Base-by-base conservation (phyloP, 805 yeast genomes). In the Maudiozyma serrabonitensis region DNA sequence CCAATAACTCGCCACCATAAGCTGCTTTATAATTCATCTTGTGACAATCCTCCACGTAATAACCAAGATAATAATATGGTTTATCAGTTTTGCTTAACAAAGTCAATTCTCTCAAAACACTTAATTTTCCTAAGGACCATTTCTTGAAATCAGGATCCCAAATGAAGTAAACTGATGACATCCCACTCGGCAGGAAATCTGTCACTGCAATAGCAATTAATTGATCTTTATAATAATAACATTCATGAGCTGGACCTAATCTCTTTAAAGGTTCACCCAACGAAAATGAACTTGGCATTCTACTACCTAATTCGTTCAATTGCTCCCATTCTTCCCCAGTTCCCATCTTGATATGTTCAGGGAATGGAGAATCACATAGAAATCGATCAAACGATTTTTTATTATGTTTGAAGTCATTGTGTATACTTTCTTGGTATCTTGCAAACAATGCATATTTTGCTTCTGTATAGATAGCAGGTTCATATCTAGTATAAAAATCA, bases 111-210 rank as follows among this genome's bases (percentile, higher is more conserved):
- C 85, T 67, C 26, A 88, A 58, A 0, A 87, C 91, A 52, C 89
- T 81, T 1, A 89, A 62, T 25, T 87, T 87, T 0, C 97, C 97
- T 31, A 89, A 63, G 0, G 87, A 82, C 55, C 81, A 68, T 46
- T 78, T 73, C 4, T 82, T 80, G 60, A 73, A 83, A 48, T 81
- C 90, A 0, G 95, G 93, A 60, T 88, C 90, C 86, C 93, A 87
- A 12, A 89, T 79, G 61, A 90, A 85, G 62, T 90, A 89, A 1
- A 90, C 90, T 0, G 95, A 81, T 0, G 96, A 87, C 0, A 90
- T 63, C 0, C 87, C 84, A 25, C 78, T 64, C 0, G 95, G 95
- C 34, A 90, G 64, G 19, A 89, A 68, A 64, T 89, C 97, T 31
- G 84, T 60, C 0, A 89, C 87, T 0, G 86, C 86, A 35, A 89